Evolutionary conservation across 2,329 filamentous ascomycete species (phyloP), one percentile per base, ranked within the genome.

Genomic region (Fonsecaea erecta): DNA sequence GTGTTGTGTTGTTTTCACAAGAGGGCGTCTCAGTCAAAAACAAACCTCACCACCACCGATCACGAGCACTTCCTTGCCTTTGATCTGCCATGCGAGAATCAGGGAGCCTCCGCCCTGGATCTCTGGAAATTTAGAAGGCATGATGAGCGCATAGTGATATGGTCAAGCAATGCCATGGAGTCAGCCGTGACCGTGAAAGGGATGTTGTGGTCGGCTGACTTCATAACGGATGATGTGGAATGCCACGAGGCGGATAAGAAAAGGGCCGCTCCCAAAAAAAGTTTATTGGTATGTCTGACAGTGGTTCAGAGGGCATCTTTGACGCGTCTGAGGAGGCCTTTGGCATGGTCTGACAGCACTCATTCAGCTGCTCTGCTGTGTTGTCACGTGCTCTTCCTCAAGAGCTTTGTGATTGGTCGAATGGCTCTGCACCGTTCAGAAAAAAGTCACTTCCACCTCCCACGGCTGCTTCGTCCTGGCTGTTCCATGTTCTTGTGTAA

Each of bases 41-140:
- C 86, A 71, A 81, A 96, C 94, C 85, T 98, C 94, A 77, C 95
- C 95, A 73, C 95, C 95, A 70, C 95, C 95, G 7, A 99, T 87
- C 3, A 99, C 91, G n/a, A 99, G 81, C 16, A 98, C 90, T 70
- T 88, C 87, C 79, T 96, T 97, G 77, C 89, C 89, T 75, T 88
- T 90, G 73, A 97, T 89, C 81, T 98, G 95, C 93, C 94, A 99
- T 75, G 95, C 95, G 59, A 99, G 82, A 69, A 99, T 95, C 70
- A 99, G 81, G 67, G 94, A 98, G 65, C 93, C 95, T 58, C 94
- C 94, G 63, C 92, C 91, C 78, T 97, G 89, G 30, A 98, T 86
- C 69, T 90, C 83, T 63, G 93, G 92, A 75, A 91, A 97, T 57
- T 85, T 76, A 12, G 76, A 74, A 59, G 81, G 76, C 83, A 85